Evolutionary conservation across 352 stramenopile species (phyloP).

Genomic region (Phytopythium boreale): DNA sequence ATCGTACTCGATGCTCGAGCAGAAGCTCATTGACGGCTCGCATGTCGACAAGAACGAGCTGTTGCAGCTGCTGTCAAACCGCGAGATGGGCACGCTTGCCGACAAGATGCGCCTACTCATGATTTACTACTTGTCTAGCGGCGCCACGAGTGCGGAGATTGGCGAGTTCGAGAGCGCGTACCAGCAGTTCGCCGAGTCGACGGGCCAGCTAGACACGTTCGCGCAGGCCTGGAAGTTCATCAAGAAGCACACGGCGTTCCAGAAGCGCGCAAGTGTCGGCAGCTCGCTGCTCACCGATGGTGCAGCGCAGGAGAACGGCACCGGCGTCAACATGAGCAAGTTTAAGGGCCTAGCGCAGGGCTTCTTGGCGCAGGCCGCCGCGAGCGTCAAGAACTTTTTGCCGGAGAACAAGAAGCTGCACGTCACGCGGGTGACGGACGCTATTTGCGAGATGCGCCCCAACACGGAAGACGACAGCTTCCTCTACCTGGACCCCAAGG

Average conservation of each 20-base stretch:
- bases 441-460: constrained; percentile 77
- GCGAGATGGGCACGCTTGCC: constrained; percentile 61
- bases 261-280: constrained; percentile 72
- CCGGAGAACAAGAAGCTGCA: constrained; percentile 88
- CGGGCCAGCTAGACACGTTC: constrained; percentile 36
- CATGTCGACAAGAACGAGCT: constrained; percentile 69
- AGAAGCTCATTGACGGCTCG: constrained; percentile 82
- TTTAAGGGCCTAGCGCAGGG: constrained; percentile 84
- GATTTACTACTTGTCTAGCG: constrained; percentile 85
- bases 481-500: constrained; percentile 86
- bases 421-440: constrained; percentile 74
- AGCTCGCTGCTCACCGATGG: constrained; percentile 32
- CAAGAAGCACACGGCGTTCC: constrained; percentile 79
- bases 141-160: constrained; percentile 64
- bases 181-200: constrained; percentile 42
- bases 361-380: constrained; percentile 74
- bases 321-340: constrained; percentile 70
- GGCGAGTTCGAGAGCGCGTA: constrained; percentile 72
- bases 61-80: constrained; percentile 57
- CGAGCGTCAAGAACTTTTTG: constrained; percentile 86
- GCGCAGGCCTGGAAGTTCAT: constrained; percentile 74
- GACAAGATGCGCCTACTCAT: constrained; percentile 87
- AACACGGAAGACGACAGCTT: constrained; percentile 84
- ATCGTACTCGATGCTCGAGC: constrained; percentile 82
- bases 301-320: constrained; percentile 14